These are phyloP conservation scores for Calocera viscosa DNA, from an alignment of 768 basidiomycete species.

Conservation along the genomic window DNA sequence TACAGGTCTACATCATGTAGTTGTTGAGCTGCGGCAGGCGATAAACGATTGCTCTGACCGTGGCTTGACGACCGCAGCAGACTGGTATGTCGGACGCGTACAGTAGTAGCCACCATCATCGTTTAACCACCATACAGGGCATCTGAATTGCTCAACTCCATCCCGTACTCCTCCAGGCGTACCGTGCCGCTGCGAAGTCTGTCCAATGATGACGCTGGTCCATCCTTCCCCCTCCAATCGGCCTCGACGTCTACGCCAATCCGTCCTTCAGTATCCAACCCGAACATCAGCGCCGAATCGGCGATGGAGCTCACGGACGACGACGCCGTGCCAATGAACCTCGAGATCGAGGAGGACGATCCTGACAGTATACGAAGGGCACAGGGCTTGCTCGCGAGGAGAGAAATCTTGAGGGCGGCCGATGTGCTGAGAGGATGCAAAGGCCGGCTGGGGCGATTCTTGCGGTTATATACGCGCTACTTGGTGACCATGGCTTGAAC, in stretches of 20 bases:
- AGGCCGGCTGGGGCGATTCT: constrained; percentile 61
- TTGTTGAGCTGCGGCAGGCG: constrained; percentile 12
- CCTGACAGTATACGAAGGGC: constrained; percentile 43
- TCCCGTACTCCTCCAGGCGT: not conserved
- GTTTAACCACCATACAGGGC: not conserved
- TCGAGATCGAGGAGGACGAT: constrained; percentile 50
- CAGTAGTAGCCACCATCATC: not conserved
- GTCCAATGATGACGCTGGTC: not conserved
- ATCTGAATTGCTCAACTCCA: not conserved
- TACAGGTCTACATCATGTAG: not conserved
- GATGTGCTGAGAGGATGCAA: constrained; percentile 51
- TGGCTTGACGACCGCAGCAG: constrained; percentile 13
- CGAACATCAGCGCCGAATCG: constrained; percentile 12
- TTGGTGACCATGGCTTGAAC: constrained; percentile 45
- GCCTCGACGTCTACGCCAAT: constrained; percentile 12
- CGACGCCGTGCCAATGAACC: constrained; percentile 17
- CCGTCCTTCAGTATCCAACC: constrained; percentile 1
- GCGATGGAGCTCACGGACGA: constrained; percentile 20
- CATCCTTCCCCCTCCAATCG: constrained; percentile 5
- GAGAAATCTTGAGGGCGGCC: constrained; percentile 60
- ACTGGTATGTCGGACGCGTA: constrained; percentile 13
- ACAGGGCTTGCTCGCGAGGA: constrained; percentile 57
- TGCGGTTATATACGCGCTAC: constrained; percentile 69
- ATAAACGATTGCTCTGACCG: constrained; percentile 15
- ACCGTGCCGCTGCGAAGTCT: not conserved